Conservation (phyloP, 495 filamentous ascomycete species). For the Talaromyces nanjingensis region DNA sequence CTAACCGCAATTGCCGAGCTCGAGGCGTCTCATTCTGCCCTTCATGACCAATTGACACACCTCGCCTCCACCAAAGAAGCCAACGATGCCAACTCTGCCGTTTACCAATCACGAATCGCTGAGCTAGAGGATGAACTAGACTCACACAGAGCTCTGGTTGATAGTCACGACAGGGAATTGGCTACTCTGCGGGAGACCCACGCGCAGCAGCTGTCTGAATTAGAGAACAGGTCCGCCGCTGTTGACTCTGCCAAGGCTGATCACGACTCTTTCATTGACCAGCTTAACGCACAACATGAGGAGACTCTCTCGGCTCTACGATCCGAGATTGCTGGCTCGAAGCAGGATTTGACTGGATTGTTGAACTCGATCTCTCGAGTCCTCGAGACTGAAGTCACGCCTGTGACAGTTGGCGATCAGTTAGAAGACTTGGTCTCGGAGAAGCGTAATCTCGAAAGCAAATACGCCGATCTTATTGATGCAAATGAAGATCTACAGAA, state of each 20-base stretch:
- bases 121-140: constrained; percentile 20
- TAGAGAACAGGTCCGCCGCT: constrained; percentile 33
- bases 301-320: constrained; percentile 54
- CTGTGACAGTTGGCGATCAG: constrained; percentile 37
- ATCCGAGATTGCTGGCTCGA: constrained; percentile 61
- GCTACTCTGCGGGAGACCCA: constrained; percentile 49
- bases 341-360: constrained; percentile 60
- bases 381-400: constrained; percentile 42
- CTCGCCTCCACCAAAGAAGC: constrained; percentile 25
- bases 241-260: constrained; percentile 31
- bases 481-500: constrained; percentile 40
- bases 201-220: constrained; percentile 40
- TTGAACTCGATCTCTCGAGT: constrained; percentile 41
- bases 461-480: constrained; percentile 37
- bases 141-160: constrained; percentile 44
- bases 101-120: constrained; percentile 45
- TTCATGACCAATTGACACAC: constrained; percentile 49
- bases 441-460: constrained; percentile 39
- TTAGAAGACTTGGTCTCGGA: constrained; percentile 39
- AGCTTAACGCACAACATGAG: constrained; percentile 50
- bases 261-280: constrained; percentile 37
- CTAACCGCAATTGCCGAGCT: constrained; percentile 55
- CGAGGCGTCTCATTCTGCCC: constrained; percentile 55
- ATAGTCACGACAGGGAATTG: constrained; percentile 46
- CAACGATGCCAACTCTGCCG: constrained; percentile 32